Percentiles rank a stretch among this genome's conserved stretches.
Evolutionary conservation across 108 stramenopile genomes (phyloP).

Genomic region (Pseudonitzschia delicatissima): DNA sequence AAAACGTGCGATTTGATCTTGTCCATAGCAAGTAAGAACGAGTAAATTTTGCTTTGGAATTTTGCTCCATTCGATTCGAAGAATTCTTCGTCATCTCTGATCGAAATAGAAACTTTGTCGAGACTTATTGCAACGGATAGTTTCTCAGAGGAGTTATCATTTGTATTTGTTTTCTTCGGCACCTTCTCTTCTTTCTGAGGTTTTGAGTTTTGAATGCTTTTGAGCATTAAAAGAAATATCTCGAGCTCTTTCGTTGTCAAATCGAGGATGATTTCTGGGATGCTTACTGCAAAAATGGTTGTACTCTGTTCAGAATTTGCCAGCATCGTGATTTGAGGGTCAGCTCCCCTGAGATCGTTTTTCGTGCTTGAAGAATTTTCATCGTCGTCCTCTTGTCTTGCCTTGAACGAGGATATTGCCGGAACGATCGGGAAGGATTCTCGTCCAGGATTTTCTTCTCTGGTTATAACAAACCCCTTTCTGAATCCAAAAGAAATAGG

Average conservation of each 20-base stretch:
- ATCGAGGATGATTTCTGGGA: conserved; percentile 59
- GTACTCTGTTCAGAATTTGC: conserved; percentile 50
- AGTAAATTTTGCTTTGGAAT: background rate
- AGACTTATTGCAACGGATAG: conserved; percentile 17
- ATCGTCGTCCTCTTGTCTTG: conserved; percentile 72
- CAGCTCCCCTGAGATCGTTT: conserved; percentile 41
- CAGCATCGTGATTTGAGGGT: conserved; percentile 64
- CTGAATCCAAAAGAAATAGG: conserved; percentile 22
- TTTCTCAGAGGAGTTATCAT: background rate
- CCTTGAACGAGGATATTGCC: conserved; percentile 70
- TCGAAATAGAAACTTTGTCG: conserved; percentile 14
- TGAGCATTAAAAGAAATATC: conserved; percentile 21
- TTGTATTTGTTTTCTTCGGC: background rate
- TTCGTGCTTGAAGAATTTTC: conserved; percentile 14
- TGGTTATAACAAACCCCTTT: background rate
- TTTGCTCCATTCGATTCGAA: background rate
- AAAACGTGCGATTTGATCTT: conserved; percentile 12
- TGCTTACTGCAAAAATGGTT: conserved; percentile 31
- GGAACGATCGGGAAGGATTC: conserved; percentile 61
- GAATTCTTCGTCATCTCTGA: conserved; percentile 2
- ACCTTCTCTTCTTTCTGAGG: background rate
- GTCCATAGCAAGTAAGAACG: conserved; percentile 26
- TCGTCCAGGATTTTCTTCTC: conserved; percentile 5
- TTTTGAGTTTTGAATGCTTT: background rate
- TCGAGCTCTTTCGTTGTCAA: conserved; percentile 48